Evolutionary conservation across 2,329 filamentous ascomycete genomes (phyloP), one percentile per base, ranked within the genome.

Genomic region (Pseudopyricularia javanii): DNA sequence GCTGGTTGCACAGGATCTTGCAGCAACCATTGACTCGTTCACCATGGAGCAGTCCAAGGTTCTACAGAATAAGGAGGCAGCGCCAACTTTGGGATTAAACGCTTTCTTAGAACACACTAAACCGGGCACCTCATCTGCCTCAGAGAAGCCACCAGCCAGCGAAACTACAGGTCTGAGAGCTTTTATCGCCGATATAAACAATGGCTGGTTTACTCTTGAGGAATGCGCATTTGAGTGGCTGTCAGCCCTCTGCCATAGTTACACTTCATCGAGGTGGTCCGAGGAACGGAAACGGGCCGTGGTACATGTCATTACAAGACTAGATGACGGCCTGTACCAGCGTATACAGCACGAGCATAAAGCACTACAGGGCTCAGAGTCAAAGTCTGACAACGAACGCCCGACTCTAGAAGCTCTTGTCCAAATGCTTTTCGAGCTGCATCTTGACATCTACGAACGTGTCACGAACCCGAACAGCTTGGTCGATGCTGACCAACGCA

Each of bases 21-120:
- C 71, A 3, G 66, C 68, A 22, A 68, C 71, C 6, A 65, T 82
- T n/a, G 61, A 68, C 1, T 65, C 70, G 4, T 80, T 78, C 57
- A 73, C 71, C 43, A 75, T 79, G 53, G 75, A 78, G n/a, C 70
- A 70, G 7, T 76, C 76, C 0, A 74, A 71, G 55, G 68, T 77
- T 5, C 62, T 82, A 11, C 63, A 80, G 12, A 74, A 68, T 56
- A 80, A 79, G 56, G 74, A 75, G 53, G 75, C 78, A 47, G 67
- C 71, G 22, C 69, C 74, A 0, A 71, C 72, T 11, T 66, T 79
- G 30, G 78, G 78, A 8, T 68, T 82, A 15, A 79, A 76, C 1
- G 80, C 79, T 4, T 84, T 85, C 58, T 70, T 85, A 4, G 81
- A 85, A 57, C 79, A 84, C 59, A 75, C 79, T 1, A 83, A 82